These are phyloP conservation scores for Kodamaea jinghongensis DNA, from an alignment of 805 yeast genomes.

Conservation along the genomic window DNA sequence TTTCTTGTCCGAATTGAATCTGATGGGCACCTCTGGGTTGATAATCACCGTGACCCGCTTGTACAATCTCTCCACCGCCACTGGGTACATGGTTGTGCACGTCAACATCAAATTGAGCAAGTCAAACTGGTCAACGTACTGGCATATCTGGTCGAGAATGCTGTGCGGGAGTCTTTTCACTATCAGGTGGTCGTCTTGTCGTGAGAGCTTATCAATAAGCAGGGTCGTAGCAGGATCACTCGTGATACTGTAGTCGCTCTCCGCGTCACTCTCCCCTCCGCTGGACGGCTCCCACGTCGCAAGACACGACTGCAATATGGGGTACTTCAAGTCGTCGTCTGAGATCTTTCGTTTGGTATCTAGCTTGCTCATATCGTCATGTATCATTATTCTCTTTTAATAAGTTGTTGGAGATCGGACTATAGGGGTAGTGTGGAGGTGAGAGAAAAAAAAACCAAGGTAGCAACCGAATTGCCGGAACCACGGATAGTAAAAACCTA, in stretches of 20 bases:
- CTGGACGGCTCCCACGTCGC: slow-evolving; percentile 1
- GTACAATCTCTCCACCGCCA: slow-evolving; percentile 26
- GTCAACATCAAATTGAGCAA: slow-evolving; percentile 24
- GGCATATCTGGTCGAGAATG: slow-evolving; percentile 15
- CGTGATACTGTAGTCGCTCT: background rate
- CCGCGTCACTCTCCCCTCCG: background rate
- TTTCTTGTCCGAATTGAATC: slow-evolving; percentile 3
- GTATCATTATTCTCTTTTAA: background rate
- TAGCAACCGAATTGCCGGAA: no score
- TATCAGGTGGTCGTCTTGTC: slow-evolving; percentile 13
- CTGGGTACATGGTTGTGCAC: slow-evolving; percentile 18
- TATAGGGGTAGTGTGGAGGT: background rate
- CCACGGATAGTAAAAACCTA: no score
- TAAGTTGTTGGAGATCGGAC: background rate
- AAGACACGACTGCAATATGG: slow-evolving; percentile 14
- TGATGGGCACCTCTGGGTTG: slow-evolving; percentile 25
- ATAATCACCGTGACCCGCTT: slow-evolving; percentile 29
- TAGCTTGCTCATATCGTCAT: background rate
- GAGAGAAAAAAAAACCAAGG: no score
- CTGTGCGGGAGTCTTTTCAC: slow-evolving; percentile 13
- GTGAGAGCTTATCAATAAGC: slow-evolving; percentile 1
- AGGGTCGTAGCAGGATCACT: background rate
- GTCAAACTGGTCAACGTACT: slow-evolving; percentile 32
- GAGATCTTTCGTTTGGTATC: no score
- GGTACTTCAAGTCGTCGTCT: slow-evolving; percentile 26